Conservation (phyloP, 345 rosid species). For the Populus nigra region DNA sequence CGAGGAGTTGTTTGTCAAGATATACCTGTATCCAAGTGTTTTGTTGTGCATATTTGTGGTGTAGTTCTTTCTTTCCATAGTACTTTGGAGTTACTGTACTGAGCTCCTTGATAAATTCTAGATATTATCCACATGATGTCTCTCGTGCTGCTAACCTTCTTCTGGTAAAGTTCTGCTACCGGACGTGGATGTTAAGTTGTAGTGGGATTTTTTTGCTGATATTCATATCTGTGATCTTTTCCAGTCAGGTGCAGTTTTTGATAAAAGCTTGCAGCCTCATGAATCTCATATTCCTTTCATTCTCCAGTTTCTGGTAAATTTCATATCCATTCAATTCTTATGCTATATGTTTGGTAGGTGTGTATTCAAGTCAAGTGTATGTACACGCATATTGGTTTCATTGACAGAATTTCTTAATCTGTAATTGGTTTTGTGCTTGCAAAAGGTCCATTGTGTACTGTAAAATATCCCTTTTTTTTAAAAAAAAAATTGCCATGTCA, state of each 20-base stretch:
- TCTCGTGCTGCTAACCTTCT: conserved; percentile 67
- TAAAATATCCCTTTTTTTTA: not conserved
- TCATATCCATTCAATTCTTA: not conserved
- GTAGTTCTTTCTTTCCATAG: conserved; percentile 7
- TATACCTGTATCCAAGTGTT: conserved; percentile 73
- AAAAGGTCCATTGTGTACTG: not conserved
- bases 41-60: conserved; percentile 1
- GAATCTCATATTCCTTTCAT: conserved; percentile 91
- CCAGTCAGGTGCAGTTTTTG: conserved; percentile 76
- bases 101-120: conserved; percentile 49
- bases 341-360: not conserved
- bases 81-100: conserved; percentile 7
- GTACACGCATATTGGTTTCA: not conserved
- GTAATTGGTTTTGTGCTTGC: not conserved
- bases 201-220: not conserved
- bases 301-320: conserved; percentile 84
- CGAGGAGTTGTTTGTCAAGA: conserved; percentile 89
- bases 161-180: conserved; percentile 44
- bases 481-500: not conserved
- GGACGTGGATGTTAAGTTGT: not conserved
- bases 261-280: conserved; percentile 77
- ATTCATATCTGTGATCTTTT: conserved; percentile 7
- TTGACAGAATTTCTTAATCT: not conserved
- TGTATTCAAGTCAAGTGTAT: not conserved
- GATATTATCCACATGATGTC: conserved; percentile 77